Evolutionary conservation across 2,329 filamentous ascomycete species (phyloP).

Genomic region (Penicillium sp.): DNA sequence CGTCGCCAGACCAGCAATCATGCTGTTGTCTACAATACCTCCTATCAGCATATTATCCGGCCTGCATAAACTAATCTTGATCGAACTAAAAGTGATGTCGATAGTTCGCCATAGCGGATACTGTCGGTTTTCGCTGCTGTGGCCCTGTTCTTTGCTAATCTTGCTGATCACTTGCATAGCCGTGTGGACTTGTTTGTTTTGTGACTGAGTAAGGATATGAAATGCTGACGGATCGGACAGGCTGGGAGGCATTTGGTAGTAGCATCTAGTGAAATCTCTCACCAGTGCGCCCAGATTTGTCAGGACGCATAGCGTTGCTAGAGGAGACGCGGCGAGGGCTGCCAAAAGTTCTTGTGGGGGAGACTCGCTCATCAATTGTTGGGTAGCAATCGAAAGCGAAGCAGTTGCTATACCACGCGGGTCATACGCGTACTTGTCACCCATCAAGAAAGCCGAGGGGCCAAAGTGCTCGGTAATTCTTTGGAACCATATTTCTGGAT

Average conservation of each 20-base stretch:
- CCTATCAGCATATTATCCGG: slow-evolving; percentile 33
- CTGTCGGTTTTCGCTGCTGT: slow-evolving; percentile 15
- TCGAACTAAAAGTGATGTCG: slow-evolving; percentile 23
- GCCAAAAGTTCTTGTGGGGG: slow-evolving; percentile 22
- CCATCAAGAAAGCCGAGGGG: background rate
- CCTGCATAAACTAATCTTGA: slow-evolving; percentile 28
- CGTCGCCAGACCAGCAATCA: slow-evolving; percentile 28
- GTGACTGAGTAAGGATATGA: slow-evolving; percentile 31
- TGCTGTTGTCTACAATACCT: slow-evolving; percentile 31
- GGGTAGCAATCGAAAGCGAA: slow-evolving; percentile 27
- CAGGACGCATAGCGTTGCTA: slow-evolving; percentile 26
- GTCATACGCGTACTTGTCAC: slow-evolving; percentile 11
- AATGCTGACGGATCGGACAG: slow-evolving; percentile 29
- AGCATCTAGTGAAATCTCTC: slow-evolving; percentile 32
- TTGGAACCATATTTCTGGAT: slow-evolving; percentile 24
- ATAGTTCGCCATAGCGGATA: slow-evolving; percentile 25
- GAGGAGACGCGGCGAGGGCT: slow-evolving; percentile 22
- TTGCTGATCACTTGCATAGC: slow-evolving; percentile 22
- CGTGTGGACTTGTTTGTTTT: slow-evolving; percentile 26
- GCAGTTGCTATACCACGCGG: slow-evolving; percentile 20
- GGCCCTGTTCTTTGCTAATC: slow-evolving; percentile 15
- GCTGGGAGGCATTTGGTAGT: slow-evolving; percentile 32
- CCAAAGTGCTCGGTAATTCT: slow-evolving; percentile 17
- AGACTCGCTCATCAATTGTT: slow-evolving; percentile 29
- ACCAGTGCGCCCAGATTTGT: slow-evolving; percentile 27